Evolutionary conservation across 2,329 filamentous ascomycete genomes (phyloP).

Genomic region (Parastagonospora avenae): DNA sequence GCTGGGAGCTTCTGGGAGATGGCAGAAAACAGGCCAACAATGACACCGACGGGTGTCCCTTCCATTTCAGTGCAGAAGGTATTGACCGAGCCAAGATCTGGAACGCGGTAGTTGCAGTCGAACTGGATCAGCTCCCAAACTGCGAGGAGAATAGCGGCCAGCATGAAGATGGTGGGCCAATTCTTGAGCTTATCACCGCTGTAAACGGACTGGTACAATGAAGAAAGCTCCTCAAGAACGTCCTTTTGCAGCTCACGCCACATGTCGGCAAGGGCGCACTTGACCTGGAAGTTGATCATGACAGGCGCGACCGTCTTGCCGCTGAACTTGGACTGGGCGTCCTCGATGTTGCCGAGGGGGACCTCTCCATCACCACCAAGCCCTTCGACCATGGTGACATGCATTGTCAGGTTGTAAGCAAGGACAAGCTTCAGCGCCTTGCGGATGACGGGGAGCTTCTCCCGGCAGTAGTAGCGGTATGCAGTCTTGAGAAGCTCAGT

Average conservation of each 20-base stretch:
- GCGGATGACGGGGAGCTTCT: constrained; percentile 85
- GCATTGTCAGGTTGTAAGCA: constrained; percentile 92
- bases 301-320: constrained; percentile 92
- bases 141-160: constrained; percentile 87
- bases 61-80: constrained; percentile 99
- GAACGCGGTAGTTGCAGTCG: constrained; percentile 93
- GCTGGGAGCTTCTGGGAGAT: constrained; percentile 95
- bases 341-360: constrained; percentile 81
- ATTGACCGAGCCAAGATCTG: constrained; percentile 80
- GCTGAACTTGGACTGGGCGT: constrained; percentile 82
- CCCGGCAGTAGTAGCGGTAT: constrained; percentile 88
- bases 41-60: constrained; percentile 91
- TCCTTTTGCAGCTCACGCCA: constrained; percentile 98
- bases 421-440: constrained; percentile 95
- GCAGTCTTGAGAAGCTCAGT: constrained; percentile 96
- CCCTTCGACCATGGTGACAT: constrained; percentile 93
- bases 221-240: constrained; percentile 89
- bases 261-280: constrained; percentile 95
- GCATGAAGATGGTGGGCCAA: constrained; percentile 98
- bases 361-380: constrained; percentile 80
- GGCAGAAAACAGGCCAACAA: constrained; percentile 94
- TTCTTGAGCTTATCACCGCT: constrained; percentile 97
- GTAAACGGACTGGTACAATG: constrained; percentile 96
- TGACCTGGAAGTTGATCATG: constrained; percentile 99
- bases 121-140: constrained; percentile 99